phyloP scores from a whole-genome alignment of 1,139 yeast genomes.

The Debaryomyces robertsiae region DNA sequence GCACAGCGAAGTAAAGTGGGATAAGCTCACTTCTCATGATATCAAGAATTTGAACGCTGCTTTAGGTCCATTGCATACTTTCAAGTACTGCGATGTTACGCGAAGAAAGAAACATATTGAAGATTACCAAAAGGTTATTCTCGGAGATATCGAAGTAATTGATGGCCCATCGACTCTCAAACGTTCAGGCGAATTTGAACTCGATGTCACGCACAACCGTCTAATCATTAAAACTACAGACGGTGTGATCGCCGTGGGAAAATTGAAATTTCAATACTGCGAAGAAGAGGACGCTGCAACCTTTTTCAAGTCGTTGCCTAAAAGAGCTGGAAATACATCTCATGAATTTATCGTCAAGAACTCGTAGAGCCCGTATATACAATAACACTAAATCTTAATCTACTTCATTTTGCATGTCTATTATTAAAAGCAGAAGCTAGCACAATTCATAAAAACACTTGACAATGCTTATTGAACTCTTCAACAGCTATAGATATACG shows the following conservation, averaged over 20 bases:
- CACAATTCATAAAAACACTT: conserved; percentile 33
- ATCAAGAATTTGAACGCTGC: conserved; percentile 53
- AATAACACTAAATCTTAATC: neutral
- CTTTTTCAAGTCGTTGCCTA: conserved; percentile 45
- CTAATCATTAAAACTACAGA: conserved; percentile 46
- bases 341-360: conserved; percentile 11
- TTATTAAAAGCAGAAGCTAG: too few species aligned
- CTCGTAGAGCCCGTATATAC: conserved; percentile 1
- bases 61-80: conserved; percentile 61
- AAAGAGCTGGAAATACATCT: conserved; percentile 42
- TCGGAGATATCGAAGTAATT: conserved; percentile 34
- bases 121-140: conserved; percentile 48
- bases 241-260: conserved; percentile 38
- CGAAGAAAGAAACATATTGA: conserved; percentile 30
- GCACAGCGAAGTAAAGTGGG: conserved; percentile 52
- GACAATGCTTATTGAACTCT: conserved; percentile 69
- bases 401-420: too few species aligned
- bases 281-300: conserved; percentile 44
- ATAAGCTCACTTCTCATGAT: conserved; percentile 31
- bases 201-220: conserved; percentile 22
- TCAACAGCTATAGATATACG: conserved; percentile 80
- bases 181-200: conserved; percentile 28
- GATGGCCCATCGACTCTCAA: neutral
- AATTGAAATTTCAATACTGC: conserved; percentile 58
- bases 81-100: conserved; percentile 33